Evolutionary conservation across 306 rosid genomes (phyloP).

Genomic region (Vigna reflexopilosa): DNA sequence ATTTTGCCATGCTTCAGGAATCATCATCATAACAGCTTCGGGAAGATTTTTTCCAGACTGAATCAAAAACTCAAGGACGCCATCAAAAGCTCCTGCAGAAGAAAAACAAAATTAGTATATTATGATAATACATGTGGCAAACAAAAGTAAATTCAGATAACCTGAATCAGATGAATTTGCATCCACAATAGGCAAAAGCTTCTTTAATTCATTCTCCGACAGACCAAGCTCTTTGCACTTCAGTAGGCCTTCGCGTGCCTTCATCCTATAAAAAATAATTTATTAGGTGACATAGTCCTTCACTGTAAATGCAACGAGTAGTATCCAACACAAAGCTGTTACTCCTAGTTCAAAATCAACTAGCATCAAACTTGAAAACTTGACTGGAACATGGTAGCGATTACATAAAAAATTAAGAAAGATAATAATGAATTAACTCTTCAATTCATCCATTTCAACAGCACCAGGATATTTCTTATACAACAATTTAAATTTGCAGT

Average conservation of each 20-base stretch:
- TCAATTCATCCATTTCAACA: background rate
- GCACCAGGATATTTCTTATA: background rate
- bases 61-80: constrained; percentile 91
- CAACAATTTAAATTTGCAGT: background rate
- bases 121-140: background rate
- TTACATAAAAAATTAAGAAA: background rate
- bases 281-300: background rate
- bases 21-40: constrained; percentile 99
- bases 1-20: constrained; percentile 99
- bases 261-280: constrained; percentile 5
- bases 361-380: background rate
- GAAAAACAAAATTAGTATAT: constrained; percentile 1
- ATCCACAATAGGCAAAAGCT: constrained; percentile 19
- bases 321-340: background rate
- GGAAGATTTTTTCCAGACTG: constrained; percentile 98
- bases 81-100: constrained; percentile 89
- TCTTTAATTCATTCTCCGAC: constrained; percentile 16
- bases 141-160: background rate
- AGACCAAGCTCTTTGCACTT: constrained; percentile 18
- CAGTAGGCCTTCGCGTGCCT: constrained; percentile 19
- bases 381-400: background rate
- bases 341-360: constrained; percentile 1
- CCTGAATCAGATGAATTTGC: constrained; percentile 29
- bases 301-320: background rate
- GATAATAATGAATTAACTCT: background rate